Conservation (phyloP, 169 alveolate species). For the Perkinsus marinus region DNA sequence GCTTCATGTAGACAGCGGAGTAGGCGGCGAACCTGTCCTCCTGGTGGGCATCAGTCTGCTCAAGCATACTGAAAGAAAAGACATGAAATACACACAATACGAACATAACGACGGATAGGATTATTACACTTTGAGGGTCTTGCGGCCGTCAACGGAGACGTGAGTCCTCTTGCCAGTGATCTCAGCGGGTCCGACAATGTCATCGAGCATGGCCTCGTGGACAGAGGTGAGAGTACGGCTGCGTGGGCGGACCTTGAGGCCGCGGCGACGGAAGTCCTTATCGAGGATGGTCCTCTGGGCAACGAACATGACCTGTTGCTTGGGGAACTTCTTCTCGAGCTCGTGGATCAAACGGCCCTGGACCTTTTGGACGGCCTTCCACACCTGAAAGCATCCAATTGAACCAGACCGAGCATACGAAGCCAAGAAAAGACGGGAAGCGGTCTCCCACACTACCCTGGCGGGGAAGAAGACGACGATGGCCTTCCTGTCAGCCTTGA, state of each 20-base stretch:
- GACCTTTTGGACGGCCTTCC: constrained; percentile 54
- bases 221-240: constrained; percentile 80
- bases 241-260: constrained; percentile 74
- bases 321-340: constrained; percentile 78
- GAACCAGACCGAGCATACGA: no score
- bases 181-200: constrained; percentile 73
- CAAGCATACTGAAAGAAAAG: not conserved
- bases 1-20: constrained; percentile 77
- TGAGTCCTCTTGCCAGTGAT: constrained; percentile 55
- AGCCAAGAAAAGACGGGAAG: not conserved
- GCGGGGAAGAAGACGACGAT: not conserved
- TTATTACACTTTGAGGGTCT: not conserved
- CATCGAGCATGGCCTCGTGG: constrained; percentile 81
- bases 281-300: constrained; percentile 79
- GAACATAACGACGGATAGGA: not conserved
- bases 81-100: not conserved
- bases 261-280: constrained; percentile 55
- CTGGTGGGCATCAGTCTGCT: not conserved
- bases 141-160: not conserved
- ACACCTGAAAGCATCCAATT: not conserved
- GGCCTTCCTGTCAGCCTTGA: not conserved
- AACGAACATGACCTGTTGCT: constrained; percentile 75
- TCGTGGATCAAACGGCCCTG: constrained; percentile 73
- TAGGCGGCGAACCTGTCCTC: constrained; percentile 78
- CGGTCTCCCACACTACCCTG: not conserved